Base-by-base conservation (phyloP, 1,284 basidiomycete species). In the Tetrapyrgos nigripes region DNA sequence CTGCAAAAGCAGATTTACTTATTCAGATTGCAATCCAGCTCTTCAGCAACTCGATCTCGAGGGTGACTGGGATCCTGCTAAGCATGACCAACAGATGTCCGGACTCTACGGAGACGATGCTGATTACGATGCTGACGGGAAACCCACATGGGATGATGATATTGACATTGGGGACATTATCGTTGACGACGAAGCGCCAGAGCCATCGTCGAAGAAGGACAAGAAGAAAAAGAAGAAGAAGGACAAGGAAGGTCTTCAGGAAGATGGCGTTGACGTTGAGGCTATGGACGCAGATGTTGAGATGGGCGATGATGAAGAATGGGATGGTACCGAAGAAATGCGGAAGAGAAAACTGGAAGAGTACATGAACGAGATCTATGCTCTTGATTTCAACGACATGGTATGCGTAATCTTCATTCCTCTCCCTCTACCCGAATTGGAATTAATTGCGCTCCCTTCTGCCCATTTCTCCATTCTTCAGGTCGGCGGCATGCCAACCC, bases 381-480 rank as follows among this genome's bases (percentile, higher is more conserved):
- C 82, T 28, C 82, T 98, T 19, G 96, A 98, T 65, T 97, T 98
- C 79, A 98, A 98, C 75, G 96, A 98, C 71, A 86, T 97, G 81
- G 94, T 96, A 53, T 49, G 37, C 47, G 43, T 55, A 45, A 27
- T 49, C 53, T 58, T 24, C 33, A 19, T 28, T 23, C 35, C 57
- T 40, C n/a, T n/a, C n/a, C n/a, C n/a, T n/a, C n/a, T n/a, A n/a
- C n/a, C n/a, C n/a, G n/a, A n/a, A n/a, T n/a, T n/a, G n/a, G n/a
- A n/a, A n/a, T n/a, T n/a, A n/a, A n/a, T n/a, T n/a, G n/a, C n/a
- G n/a, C n/a, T n/a, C n/a, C 27, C 51, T 64, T 51, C 61, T 21
- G 26, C 13, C 50, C 33, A 29, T 45, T 49, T 21, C 48, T 27
- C 40, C 14, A 43, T 28, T 49, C 44, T 24, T 26, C 54, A 94